Base-by-base conservation (phyloP, 2,329 filamentous ascomycete genomes). In the Talaromyces sp. region DNA sequence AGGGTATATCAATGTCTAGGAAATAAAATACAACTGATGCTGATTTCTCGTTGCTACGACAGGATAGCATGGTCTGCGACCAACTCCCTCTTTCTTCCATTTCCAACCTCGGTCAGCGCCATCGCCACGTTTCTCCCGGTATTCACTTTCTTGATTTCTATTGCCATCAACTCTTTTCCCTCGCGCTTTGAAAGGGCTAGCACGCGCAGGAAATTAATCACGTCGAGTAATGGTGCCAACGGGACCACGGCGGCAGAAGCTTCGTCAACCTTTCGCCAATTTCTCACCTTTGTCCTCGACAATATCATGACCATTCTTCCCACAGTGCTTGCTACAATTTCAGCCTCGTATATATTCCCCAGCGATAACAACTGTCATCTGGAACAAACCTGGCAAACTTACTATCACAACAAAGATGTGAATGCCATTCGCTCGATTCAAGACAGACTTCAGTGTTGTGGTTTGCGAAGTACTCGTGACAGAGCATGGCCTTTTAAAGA, bases 401-500 rank as follows among this genome's bases (percentile, higher is more conserved):
- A 69, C 57, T 75, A 73, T 58, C 66, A 65, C 31, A 59, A 61
- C 14, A 73, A 74, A 56, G 61, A 75, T 35, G 66, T 67, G 5
- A 57, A 62, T 3, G 66, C 68, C 7, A 71, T 75, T 41, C 69
- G 73, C 21, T 53, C 67, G 2, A 74, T 75, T 56, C 72, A 76
- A 58, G 69, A 70, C 52, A 57, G 58, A 3, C 63, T 73, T 26
- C 70, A 64, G 43, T 75, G 74, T 55, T 76, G 73, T 46, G 74
- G 74, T 2, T 62, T 73, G 9, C 65, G 72, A 35, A 75, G 72
- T 46, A 65, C 69, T n/a, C 71, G 65, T 59, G 73, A 76, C 56
- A 64, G 71, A 17, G 71, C 73, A 2, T 76, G 73, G 73, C 73
- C 73, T 1, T 75, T 76, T 61, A 74, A 74, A 50, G 69, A 72